phyloP scores from a whole-genome alignment of 257 asterid species.

The Dorcoceras hygrometricum region DNA sequence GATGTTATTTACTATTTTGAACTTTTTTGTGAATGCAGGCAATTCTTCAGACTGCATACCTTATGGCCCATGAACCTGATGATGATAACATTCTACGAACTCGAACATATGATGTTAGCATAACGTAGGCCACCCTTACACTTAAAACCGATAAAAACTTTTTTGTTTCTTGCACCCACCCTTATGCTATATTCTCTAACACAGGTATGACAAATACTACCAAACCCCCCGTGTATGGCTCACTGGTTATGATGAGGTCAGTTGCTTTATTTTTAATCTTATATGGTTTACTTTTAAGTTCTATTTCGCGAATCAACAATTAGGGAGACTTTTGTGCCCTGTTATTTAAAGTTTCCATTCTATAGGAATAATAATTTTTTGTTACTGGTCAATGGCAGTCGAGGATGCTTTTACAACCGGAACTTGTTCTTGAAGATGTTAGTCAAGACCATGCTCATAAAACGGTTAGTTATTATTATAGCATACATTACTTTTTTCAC shows the following conservation, averaged over 20 bases:
- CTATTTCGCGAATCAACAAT: slow-evolving; percentile 16
- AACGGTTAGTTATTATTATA: slow-evolving; percentile 59
- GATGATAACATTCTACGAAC: slow-evolving; percentile 91
- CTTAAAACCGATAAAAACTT: slow-evolving; percentile 5
- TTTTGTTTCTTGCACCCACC: slow-evolving; percentile 13
- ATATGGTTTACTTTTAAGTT: slow-evolving; percentile 15
- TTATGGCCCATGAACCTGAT: slow-evolving; percentile 90
- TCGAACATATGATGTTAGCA: slow-evolving; percentile 94
- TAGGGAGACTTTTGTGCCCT: slow-evolving; percentile 4
- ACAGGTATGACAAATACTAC: slow-evolving; percentile 93
- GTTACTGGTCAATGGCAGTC: slow-evolving; percentile 52
- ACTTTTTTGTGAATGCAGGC: slow-evolving; percentile 53
- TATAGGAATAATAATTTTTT: not conserved
- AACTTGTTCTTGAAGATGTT: slow-evolving; percentile 94
- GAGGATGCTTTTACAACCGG: slow-evolving; percentile 90
- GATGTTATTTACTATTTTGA: not conserved
- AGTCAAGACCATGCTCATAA: slow-evolving; percentile 99
- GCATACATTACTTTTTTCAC: slow-evolving; percentile 8
- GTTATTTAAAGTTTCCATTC: slow-evolving; percentile 5
- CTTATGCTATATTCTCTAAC: slow-evolving; percentile 24
- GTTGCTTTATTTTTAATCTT: slow-evolving; percentile 19
- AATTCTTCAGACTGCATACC: slow-evolving; percentile 62
- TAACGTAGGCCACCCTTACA: slow-evolving; percentile 62
- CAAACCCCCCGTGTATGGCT: slow-evolving; percentile 99
- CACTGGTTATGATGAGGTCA: slow-evolving; percentile 97